A percentile compares a stretch with the other conserved stretches of the same genome.
phyloP scores from a whole-genome alignment of 805 yeast genomes.

The Scheffersomyces ergatensis region DNA sequence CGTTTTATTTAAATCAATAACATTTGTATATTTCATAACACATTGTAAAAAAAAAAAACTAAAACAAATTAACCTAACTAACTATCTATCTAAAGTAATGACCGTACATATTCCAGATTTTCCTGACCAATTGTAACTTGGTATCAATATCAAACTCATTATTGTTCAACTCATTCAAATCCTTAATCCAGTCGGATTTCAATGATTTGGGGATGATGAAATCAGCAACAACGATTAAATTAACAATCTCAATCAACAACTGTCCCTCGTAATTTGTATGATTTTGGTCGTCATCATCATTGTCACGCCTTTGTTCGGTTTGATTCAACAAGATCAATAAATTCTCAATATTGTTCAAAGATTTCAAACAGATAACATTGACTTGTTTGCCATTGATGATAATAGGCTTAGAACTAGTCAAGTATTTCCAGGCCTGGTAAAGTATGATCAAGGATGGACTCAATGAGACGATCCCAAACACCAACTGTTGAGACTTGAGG shows the following conservation, averaged over 20 bases:
- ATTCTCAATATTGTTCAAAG: constrained; percentile 59
- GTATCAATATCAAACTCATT: constrained; percentile 29
- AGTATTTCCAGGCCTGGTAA: constrained; percentile 44
- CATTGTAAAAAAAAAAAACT: too few relatives aligned
- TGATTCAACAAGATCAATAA: constrained; percentile 28
- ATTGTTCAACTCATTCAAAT: constrained; percentile 58
- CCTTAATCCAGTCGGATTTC: constrained; percentile 56
- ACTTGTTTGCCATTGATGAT: constrained; percentile 28
- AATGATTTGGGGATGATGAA: constrained; percentile 49
- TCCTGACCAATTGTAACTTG: constrained; percentile 47
- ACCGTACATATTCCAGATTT: constrained; percentile 64
- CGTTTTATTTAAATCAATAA: not conserved
- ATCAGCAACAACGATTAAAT: constrained; percentile 50
- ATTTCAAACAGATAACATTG: constrained; percentile 36
- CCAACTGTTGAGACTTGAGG: constrained; percentile 86
- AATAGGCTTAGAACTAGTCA: constrained; percentile 26
- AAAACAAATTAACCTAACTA: not conserved
- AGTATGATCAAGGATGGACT: constrained; percentile 70
- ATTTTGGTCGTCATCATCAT: constrained; percentile 9
- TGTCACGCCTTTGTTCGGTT: not conserved
- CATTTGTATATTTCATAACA: too few relatives aligned
- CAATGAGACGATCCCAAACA: constrained; percentile 89
- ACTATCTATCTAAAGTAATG: constrained; percentile 22
- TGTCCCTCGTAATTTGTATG: constrained; percentile 49
- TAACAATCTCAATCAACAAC: constrained; percentile 62